These are phyloP conservation scores for Asterophora parasitica DNA, from an alignment of 768 basidiomycete species.

Conservation along the genomic window DNA sequence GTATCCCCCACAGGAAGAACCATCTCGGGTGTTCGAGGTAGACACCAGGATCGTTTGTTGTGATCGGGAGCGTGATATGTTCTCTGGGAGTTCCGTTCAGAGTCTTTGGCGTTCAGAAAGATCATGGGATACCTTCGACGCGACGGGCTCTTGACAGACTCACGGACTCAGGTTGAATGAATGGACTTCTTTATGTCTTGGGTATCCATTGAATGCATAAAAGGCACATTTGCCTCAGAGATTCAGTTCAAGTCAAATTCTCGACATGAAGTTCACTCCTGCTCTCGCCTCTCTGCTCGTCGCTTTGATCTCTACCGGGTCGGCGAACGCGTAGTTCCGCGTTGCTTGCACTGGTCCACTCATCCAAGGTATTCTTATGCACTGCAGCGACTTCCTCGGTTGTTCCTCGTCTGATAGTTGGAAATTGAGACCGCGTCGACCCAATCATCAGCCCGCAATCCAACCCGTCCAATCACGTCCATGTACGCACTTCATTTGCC, in stretches of 20 bases:
- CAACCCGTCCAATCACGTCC: constrained; percentile 35
- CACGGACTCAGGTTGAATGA: background rate
- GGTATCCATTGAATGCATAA: constrained; percentile 4
- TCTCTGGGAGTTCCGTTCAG: background rate
- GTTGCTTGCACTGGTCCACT: constrained; percentile 36
- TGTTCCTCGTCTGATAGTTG: background rate
- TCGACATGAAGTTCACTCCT: constrained; percentile 11
- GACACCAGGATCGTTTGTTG: constrained; percentile 1
- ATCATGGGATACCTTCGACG: too few species aligned
- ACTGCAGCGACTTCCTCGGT: background rate
- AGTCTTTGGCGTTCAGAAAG: too few species aligned
- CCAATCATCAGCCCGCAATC: constrained; percentile 32
- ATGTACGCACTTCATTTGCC: constrained; percentile 28
- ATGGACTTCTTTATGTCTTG: background rate
- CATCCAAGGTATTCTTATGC: constrained; percentile 33
- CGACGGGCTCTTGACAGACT: background rate
- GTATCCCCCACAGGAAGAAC: background rate
- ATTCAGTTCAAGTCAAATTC: background rate
- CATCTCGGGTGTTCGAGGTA: background rate
- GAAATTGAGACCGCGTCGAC: constrained; percentile 30
- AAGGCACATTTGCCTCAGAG: background rate
- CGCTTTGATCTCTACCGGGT: constrained; percentile 14
- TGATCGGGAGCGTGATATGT: background rate
- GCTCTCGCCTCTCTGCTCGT: constrained; percentile 13
- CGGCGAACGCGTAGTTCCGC: constrained; percentile 35